phyloP scores from a whole-genome alignment of 345 rosid genomes.

The Bruguiera sexangula region DNA sequence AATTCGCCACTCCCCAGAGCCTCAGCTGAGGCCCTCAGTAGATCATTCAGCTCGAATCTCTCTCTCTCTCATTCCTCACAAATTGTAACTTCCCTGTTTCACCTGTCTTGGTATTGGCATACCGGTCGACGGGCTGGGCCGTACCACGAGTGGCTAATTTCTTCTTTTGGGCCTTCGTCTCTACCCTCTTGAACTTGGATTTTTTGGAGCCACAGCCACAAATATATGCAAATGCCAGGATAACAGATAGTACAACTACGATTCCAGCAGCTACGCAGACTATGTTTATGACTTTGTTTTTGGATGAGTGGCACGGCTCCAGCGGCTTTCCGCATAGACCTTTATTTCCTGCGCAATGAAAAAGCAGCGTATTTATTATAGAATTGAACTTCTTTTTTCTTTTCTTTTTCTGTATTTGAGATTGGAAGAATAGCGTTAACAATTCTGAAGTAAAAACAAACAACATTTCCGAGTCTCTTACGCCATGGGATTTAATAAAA shows the following conservation, averaged over 20 bases:
- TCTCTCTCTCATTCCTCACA: conserved; percentile 49
- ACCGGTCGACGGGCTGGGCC: conserved; percentile 15
- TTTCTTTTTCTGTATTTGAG: background rate
- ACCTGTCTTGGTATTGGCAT: conserved; percentile 2
- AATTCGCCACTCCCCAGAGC: conserved; percentile 70
- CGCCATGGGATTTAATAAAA: no score
- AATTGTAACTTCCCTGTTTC: conserved; percentile 51
- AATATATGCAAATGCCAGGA: conserved; percentile 8
- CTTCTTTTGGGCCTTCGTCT: conserved; percentile 29
- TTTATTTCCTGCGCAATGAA: conserved; percentile 46
- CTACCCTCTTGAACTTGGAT: conserved; percentile 17
- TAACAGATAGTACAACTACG: conserved; percentile 21
- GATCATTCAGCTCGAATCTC: conserved; percentile 65
- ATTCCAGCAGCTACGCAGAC: conserved; percentile 22
- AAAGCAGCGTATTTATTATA: background rate
- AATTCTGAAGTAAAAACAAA: no score
- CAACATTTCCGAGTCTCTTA: no score
- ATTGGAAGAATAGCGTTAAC: background rate
- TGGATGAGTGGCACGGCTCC: conserved; percentile 44
- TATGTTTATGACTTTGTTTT: conserved; percentile 32
- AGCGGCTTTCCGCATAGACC: conserved; percentile 71
- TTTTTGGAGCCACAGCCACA: conserved; percentile 14
- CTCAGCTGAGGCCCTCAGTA: conserved; percentile 79
- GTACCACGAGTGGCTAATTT: conserved; percentile 18
- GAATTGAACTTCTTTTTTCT: background rate